phyloP scores from a whole-genome alignment of 2,329 filamentous ascomycete species.

The Ceratocystis diversiconidia region DNA sequence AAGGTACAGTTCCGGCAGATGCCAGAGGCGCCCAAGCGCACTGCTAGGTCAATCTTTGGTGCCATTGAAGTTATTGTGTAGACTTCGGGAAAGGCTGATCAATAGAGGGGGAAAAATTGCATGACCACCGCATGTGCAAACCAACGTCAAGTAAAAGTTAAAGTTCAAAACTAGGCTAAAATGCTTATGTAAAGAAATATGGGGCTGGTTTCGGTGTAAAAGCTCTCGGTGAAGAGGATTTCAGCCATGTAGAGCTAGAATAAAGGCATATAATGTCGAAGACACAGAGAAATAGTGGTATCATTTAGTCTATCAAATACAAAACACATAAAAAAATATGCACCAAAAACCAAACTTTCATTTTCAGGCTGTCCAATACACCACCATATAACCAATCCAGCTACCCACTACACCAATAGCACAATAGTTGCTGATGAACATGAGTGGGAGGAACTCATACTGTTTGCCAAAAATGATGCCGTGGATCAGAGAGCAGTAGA shows the following conservation, averaged over 20 bases:
- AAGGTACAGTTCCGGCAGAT: conserved; percentile 14
- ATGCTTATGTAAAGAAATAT: conserved; percentile 10
- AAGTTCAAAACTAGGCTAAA: conserved; percentile 4
- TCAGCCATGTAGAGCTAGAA: neutral
- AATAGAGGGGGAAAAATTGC: neutral
- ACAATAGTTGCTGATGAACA: conserved; percentile 93
- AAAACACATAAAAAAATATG: conserved; percentile 7
- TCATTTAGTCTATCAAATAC: conserved; percentile 17
- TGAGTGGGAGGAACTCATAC: conserved; percentile 83
- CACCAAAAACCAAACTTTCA: neutral
- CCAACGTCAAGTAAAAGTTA: neutral
- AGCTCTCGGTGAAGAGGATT: neutral
- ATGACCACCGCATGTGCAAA: neutral
- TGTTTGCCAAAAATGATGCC: conserved; percentile 65
- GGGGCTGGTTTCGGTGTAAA: conserved; percentile 1
- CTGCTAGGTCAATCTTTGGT: conserved; percentile 18
- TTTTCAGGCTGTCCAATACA: conserved; percentile 55
- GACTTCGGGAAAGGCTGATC: neutral
- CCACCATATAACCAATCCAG: conserved; percentile 86
- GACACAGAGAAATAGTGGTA: conserved; percentile 8
- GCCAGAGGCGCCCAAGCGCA: conserved; percentile 18
- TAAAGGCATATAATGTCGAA: neutral
- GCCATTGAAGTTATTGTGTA: conserved; percentile 14
- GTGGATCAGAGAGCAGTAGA: conserved; percentile 79
- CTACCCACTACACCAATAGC: conserved; percentile 91